A percentile compares a stretch with the other conserved stretches of the same genome.
Conservation (phyloP, 1,139 yeast genomes). For the Hanseniaspora sp. region DNA sequence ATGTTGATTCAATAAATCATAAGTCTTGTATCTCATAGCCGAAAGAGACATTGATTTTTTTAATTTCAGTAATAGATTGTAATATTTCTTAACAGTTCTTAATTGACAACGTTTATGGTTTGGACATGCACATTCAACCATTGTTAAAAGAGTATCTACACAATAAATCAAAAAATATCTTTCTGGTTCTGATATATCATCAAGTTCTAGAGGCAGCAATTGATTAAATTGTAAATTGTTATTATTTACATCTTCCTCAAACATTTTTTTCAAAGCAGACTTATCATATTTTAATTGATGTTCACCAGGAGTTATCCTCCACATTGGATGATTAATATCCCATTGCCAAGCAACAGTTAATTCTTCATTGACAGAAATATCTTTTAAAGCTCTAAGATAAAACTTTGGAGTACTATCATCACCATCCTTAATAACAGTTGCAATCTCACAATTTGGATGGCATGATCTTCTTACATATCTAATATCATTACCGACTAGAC, state of each 20-base stretch:
- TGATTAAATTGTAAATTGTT: neutral
- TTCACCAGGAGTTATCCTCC: conserved; percentile 37
- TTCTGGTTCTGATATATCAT: conserved; percentile 25
- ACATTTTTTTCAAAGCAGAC: conserved; percentile 35
- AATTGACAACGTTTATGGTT: conserved; percentile 44
- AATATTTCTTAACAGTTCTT: conserved; percentile 45
- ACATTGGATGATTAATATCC: conserved; percentile 70
- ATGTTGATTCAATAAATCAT: conserved; percentile 26
- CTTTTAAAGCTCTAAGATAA: conserved; percentile 46
- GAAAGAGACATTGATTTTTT: conserved; percentile 27
- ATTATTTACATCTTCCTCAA: conserved; percentile 18
- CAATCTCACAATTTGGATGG: conserved; percentile 60
- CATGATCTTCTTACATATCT: conserved; percentile 72
- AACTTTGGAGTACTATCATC: conserved; percentile 36
- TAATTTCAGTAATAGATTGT: conserved; percentile 25
- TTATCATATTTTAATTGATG: conserved; percentile 19
- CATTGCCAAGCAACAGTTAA: conserved; percentile 78
- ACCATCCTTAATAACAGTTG: conserved; percentile 37
- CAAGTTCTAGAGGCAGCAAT: conserved; percentile 2
- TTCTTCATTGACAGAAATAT: conserved; percentile 53
- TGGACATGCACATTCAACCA: conserved; percentile 63
- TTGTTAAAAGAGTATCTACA: conserved; percentile 48
- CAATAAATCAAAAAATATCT: conserved; percentile 48
- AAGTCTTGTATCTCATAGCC: conserved; percentile 25
- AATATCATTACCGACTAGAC: conserved; percentile 66